A percentile compares a stretch with the other conserved stretches of the same genome.
phyloP scores from a whole-genome alignment of 2,329 filamentous ascomycete genomes.

The Trichoderma sp. region DNA sequence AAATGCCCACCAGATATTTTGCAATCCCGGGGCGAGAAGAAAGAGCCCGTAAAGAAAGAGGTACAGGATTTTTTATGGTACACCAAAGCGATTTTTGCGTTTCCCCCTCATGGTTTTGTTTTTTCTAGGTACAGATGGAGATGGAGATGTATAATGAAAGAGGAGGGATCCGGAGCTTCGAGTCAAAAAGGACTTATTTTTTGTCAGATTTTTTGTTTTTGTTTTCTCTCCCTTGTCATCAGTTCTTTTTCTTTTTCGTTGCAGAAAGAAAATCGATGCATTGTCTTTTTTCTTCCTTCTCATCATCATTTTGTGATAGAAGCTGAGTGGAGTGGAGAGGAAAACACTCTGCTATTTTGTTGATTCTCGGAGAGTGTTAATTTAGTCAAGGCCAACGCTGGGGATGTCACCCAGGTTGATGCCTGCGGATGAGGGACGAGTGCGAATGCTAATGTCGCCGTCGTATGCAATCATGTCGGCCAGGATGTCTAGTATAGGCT shows the following conservation, averaged over 20 bases:
- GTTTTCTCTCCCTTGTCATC: neutral
- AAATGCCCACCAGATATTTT: constrained; percentile 38
- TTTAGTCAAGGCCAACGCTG: constrained; percentile 57
- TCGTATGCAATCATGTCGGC: constrained; percentile 98
- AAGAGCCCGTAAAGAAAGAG: constrained; percentile 9
- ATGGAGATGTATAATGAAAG: neutral
- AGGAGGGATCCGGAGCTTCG: constrained; percentile 14
- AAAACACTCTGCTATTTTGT: neutral
- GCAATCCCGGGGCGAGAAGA: constrained; percentile 33
- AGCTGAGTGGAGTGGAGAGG: constrained; percentile 15
- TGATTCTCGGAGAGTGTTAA: neutral
- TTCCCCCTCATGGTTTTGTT: neutral
- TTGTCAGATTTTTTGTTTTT: constrained; percentile 18
- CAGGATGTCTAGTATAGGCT: constrained; percentile 92
- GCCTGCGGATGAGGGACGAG: constrained; percentile 36
- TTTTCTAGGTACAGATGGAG: neutral
- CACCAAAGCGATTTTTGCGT: constrained; percentile 28
- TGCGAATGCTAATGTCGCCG: constrained; percentile 65
- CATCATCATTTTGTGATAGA: constrained; percentile 3
- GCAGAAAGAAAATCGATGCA: neutral
- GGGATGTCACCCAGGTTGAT: constrained; percentile 52
- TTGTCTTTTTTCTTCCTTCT: neutral
- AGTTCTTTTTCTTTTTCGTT: neutral
- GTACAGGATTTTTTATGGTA: constrained; percentile 41
- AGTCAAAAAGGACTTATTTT: neutral